Evolutionary conservation across 495 filamentous ascomycete genomes (phyloP), one percentile per base, ranked within the genome.

Genomic region (Aspergillus nanangensis): DNA sequence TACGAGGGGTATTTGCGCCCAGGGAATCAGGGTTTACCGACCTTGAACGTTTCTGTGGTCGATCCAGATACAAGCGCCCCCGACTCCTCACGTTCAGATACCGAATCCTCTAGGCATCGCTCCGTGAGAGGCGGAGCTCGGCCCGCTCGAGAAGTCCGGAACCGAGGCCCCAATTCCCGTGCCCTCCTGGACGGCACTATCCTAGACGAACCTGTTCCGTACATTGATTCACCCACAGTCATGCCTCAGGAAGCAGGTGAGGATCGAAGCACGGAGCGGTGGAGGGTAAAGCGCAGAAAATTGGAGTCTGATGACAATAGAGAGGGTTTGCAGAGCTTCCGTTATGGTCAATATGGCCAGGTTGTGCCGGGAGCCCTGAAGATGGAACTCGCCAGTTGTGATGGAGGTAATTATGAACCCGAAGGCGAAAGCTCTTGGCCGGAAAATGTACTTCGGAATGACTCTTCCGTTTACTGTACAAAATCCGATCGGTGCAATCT

Each of bases 361-460:
- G 84, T 91, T 5, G 84, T 90, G 25, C 77, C 88, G 0, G 88
- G 89, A 10, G 71, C 77, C 48, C 64, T 96, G 46, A 81, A 76
- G 46, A 90, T 96, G 88, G 85, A 93, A 58, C 78, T 96, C 41
- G 79, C 82, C 14, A 88, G 80, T 71, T 97, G 90, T 56, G 92
- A 96, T 66, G 92, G 91, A 38, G 92, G 90, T 1, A 76, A 81
- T 17, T 91, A 83, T 59, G 77, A 80, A 44, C 65, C 66, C 2
- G 65, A 70, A 27, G 62, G 71, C 32, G 71, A 72, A 45, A 70
- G 75, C 15, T 90, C 88, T 54, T 74, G 73, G 31, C 80, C 84
- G 21, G 86, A 90, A 50, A 95, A 95, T 63, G 79, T 96, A 32
- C 72, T 97, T 38, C 79, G 75, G 47, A 86, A 90, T 62, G 87